Conservation (phyloP, 345 rosid genomes). For the Turnera subulata region DNA sequence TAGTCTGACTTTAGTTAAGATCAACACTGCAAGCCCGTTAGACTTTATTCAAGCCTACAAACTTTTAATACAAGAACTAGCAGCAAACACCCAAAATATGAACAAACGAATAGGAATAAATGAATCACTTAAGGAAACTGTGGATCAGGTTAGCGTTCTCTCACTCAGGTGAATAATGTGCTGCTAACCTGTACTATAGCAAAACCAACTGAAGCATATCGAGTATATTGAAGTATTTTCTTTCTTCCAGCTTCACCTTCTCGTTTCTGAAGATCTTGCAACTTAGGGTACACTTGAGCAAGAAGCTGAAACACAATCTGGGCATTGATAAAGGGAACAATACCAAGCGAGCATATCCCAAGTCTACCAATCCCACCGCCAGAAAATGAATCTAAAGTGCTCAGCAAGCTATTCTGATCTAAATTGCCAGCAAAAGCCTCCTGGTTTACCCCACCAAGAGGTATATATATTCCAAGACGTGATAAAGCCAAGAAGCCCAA, state of each 20-base stretch:
- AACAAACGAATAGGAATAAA: background rate
- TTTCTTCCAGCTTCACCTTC: conserved; percentile 99
- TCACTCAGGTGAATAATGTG: background rate
- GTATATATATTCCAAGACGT: conserved; percentile 86
- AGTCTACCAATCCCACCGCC: conserved; percentile 98
- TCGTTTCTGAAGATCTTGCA: conserved; percentile 97
- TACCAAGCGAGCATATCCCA: conserved; percentile 94
- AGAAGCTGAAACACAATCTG: conserved; percentile 98
- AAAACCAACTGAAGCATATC: conserved; percentile 92
- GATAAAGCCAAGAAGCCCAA: conserved; percentile 81
- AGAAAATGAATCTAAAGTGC: conserved; percentile 93
- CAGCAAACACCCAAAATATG: conserved; percentile 1
- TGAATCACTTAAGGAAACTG: background rate
- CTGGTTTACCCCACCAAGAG: conserved; percentile 93
- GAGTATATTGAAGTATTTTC: conserved; percentile 86
- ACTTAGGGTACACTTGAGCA: conserved; percentile 90
- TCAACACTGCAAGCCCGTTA: background rate
- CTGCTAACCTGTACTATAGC: conserved; percentile 69
- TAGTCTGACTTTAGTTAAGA: background rate
- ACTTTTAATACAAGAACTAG: conserved; percentile 5
- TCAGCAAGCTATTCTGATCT: conserved; percentile 82
- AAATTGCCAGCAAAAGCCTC: conserved; percentile 92
- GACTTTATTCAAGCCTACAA: background rate
- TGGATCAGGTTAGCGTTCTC: conserved; percentile 6
- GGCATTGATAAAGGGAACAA: conserved; percentile 94